A percentile compares a stretch with the other conserved stretches of the same genome.
These are phyloP conservation scores for Yarrowia sp. DNA, from an alignment of 805 yeast genomes.

Conservation along the genomic window DNA sequence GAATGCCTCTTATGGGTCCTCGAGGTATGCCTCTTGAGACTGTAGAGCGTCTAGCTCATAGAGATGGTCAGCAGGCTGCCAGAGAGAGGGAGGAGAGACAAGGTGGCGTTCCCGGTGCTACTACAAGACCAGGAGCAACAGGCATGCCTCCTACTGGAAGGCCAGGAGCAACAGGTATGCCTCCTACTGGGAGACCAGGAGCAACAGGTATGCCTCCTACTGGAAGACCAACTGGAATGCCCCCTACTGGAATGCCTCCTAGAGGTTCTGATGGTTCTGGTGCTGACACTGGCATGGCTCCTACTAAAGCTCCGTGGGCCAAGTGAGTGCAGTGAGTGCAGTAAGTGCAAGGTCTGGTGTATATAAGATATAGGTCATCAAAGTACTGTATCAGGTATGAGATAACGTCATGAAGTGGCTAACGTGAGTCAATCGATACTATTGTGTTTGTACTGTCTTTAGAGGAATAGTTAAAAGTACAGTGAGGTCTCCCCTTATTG, in stretches of 20 bases:
- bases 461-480: too few relatives aligned
- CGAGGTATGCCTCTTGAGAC: constrained; percentile 28
- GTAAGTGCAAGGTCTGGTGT: too few relatives aligned
- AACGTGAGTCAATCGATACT: too few relatives aligned
- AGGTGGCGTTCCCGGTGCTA: too few relatives aligned
- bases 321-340: background rate
- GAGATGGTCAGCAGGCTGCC: constrained; percentile 1
- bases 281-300: background rate
- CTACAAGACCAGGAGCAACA: background rate
- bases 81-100: background rate
- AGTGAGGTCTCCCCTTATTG: background rate
- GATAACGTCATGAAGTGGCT: too few relatives aligned
- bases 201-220: background rate
- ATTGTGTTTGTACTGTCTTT: too few relatives aligned
- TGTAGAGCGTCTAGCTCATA: constrained; percentile 16
- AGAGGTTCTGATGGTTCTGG: background rate
- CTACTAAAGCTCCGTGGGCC: constrained; percentile 42
- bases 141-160: background rate
- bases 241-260: background rate
- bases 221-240: background rate
- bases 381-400: too few relatives aligned
- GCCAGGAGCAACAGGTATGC: background rate
- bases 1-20: constrained; percentile 13
- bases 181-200: background rate
- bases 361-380: too few relatives aligned